Conservation (phyloP, 2,329 filamentous ascomycete species). For the Xylariales sp. region DNA sequence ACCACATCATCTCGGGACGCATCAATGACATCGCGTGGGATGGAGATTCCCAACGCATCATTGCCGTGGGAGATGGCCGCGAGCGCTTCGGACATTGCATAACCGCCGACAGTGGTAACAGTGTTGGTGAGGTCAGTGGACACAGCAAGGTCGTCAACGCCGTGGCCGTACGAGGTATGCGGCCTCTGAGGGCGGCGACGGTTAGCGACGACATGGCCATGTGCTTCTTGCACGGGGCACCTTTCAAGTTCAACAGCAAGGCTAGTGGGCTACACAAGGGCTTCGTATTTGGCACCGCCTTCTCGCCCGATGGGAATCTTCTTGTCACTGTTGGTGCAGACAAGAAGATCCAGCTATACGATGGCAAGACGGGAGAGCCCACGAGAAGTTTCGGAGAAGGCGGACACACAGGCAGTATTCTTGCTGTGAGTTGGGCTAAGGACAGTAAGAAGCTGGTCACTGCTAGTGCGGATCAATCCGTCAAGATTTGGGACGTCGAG, state of each 20-base stretch:
- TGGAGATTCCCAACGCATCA: conserved; percentile 91
- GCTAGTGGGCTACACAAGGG: conserved; percentile 74
- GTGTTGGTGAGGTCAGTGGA: conserved; percentile 87
- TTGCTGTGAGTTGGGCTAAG: conserved; percentile 82
- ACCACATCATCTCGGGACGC: conserved; percentile 86
- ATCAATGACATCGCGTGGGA: conserved; percentile 98
- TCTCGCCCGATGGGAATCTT: conserved; percentile 78
- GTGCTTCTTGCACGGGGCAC: conserved; percentile 89
- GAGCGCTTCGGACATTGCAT: conserved; percentile 93
- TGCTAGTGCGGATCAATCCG: conserved; percentile 88
- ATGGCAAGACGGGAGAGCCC: conserved; percentile 89
- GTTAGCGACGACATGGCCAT: conserved; percentile 85
- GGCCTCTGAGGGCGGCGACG: conserved; percentile 87
- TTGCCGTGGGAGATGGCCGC: conserved; percentile 91
- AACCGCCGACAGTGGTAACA: conserved; percentile 93
- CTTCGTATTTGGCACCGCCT: conserved; percentile 82
- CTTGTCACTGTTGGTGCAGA: conserved; percentile 92
- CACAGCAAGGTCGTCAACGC: conserved; percentile 89
- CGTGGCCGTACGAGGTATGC: conserved; percentile 82
- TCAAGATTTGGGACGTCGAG: conserved; percentile 90
- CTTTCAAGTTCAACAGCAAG: conserved; percentile 94
- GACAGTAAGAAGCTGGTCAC: conserved; percentile 86
- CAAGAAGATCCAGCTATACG: conserved; percentile 86
- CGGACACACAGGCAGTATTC: conserved; percentile 90
- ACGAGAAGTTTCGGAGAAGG: conserved; percentile 72